Percentiles rank a stretch among this genome's conserved stretches.
phyloP scores from a whole-genome alignment of 257 asterid species.

The Oldenlandia corymbosa region DNA sequence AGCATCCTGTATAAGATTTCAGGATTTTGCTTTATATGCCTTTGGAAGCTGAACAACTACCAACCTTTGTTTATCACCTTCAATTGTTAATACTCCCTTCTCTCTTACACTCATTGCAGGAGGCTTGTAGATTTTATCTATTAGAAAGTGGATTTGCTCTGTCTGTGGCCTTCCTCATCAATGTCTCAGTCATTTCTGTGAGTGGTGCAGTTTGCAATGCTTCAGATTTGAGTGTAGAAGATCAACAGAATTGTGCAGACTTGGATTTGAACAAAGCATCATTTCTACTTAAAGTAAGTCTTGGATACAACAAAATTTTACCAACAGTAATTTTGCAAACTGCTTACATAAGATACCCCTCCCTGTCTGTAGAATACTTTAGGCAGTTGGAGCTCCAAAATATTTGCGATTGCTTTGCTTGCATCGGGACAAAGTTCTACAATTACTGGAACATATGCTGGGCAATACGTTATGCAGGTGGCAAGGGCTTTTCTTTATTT shows the following conservation, averaged over 20 bases:
- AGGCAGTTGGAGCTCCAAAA: conserved; percentile 94
- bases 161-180: conserved; percentile 81
- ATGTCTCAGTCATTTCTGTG: conserved; percentile 83
- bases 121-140: conserved; percentile 87
- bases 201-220: conserved; percentile 92
- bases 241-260: conserved; percentile 62
- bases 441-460: conserved; percentile 95
- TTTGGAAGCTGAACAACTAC: neutral
- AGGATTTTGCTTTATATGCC: neutral
- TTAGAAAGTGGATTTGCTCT: conserved; percentile 87
- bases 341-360: neutral
- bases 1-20: neutral
- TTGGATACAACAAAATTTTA: neutral
- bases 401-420: conserved; percentile 87
- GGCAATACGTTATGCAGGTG: conserved; percentile 98
- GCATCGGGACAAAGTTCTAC: conserved; percentile 99
- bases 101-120: conserved; percentile 39
- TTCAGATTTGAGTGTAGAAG: conserved; percentile 40
- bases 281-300: conserved; percentile 62
- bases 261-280: conserved; percentile 90
- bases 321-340: neutral
- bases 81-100: conserved; percentile 3
- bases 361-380: conserved; percentile 52
- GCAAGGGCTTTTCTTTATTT: conserved; percentile 2
- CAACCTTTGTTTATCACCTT: neutral